Base-by-base conservation (phyloP, 2,329 filamentous ascomycete species). In the Phoma sp. region DNA sequence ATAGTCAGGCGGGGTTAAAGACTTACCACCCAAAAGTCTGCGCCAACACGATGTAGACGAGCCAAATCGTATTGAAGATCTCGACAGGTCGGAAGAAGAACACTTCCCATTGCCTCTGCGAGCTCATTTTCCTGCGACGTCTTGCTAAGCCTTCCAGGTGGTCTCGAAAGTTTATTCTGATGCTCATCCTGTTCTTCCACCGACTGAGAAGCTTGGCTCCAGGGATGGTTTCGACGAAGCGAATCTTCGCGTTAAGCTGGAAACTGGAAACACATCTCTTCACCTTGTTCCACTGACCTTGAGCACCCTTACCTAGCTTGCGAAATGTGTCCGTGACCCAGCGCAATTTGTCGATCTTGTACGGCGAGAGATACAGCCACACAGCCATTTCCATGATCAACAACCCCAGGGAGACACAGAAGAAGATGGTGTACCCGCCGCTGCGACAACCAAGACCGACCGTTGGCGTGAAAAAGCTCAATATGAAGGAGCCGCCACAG, bases 391-490 rank as follows among this genome's bases (percentile, higher is more conserved):
- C 77, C 2, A 74, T 48, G 15, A 77, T 47, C n/a, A 80, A 62
- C 3, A 77, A 60, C 0, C 69, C 65, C 0, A 73, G 50, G 6
- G 72, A 63, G 3, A 75, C 49, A 19, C 64, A 39, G 22, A 72
- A 68, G 53, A 78, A 80, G 15, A 80, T 70, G n/a, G 75, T 69
- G 53, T 81, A 81, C 3, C 77, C 77, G 2, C 77, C 77, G 35
- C 75, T 69, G 0, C 69, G 65, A 29, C 68, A 80, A 0, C 78
- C 77, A 0, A 81, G 65, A 1, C 79, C 79, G 0, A 81, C 77
- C 0, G 78, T 80, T 0, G 79, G 79, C 0, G 78, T 81, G 57
- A 74, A 77, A 57, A 67, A 81, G 8, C 74, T 77, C 17, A 81
- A 56, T 8, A 77, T 67, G 45, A 78, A 80, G 0, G 77, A 74